Evolutionary conservation across 306 rosid species (phyloP).

Genomic region (Vachellia collinsii): DNA sequence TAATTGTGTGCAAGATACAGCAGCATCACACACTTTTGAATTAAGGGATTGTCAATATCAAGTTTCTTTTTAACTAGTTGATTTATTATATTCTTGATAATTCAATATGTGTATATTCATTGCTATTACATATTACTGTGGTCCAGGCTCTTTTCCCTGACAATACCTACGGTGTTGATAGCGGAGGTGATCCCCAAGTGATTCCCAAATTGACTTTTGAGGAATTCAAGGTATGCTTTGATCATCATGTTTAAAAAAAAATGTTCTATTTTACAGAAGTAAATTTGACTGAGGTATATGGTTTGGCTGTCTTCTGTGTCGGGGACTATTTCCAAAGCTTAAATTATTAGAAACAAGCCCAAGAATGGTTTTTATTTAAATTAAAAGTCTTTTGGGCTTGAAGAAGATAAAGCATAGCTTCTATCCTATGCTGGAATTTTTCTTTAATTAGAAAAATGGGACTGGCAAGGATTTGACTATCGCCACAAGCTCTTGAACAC

Average conservation of each 20-base stretch:
- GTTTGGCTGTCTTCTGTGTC: constrained; percentile 14
- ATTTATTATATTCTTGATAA: not conserved
- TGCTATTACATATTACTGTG: constrained; percentile 27
- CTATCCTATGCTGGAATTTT: not conserved
- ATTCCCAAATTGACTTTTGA: constrained; percentile 90
- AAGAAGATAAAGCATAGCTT: not conserved
- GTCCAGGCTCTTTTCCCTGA: constrained; percentile 95
- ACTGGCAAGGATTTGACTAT: not conserved
- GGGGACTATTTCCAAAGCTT: not conserved
- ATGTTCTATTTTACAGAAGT: constrained; percentile 1
- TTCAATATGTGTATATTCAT: not conserved
- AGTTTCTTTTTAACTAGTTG: constrained; percentile 2
- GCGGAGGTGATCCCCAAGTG: constrained; percentile 94
- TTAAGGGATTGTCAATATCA: not conserved
- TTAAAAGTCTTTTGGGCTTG: not conserved
- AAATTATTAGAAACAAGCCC: constrained; percentile 1
- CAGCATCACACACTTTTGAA: constrained; percentile 27
- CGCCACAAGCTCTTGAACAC: not conserved
- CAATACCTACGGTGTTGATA: constrained; percentile 92
- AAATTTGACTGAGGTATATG: not conserved
- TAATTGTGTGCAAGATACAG: not conserved
- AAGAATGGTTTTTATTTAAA: not conserved
- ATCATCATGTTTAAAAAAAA: constrained; percentile 11
- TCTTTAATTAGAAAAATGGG: not conserved
- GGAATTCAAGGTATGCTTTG: constrained; percentile 79